These are phyloP conservation scores for Beauveria brongniartii DNA, from an alignment of 2,329 filamentous ascomycete species.

Conservation along the genomic window DNA sequence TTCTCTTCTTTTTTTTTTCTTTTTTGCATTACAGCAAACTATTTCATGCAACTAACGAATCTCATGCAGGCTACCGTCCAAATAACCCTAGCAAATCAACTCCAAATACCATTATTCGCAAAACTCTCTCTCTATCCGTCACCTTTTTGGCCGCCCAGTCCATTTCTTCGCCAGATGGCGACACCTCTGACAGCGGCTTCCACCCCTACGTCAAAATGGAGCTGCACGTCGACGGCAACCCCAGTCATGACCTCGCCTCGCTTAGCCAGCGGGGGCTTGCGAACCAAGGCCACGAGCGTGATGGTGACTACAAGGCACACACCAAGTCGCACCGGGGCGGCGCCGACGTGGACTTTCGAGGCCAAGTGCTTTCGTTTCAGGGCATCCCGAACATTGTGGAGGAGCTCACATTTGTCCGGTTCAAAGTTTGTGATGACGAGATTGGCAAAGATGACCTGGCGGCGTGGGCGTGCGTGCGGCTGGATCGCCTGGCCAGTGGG, in stretches of 20 bases:
- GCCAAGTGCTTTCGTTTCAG: conserved; percentile 50
- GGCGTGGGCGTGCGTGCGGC: conserved; percentile 80
- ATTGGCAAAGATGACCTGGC: conserved; percentile 69
- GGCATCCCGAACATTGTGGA: conserved; percentile 51
- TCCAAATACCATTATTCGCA: conserved; percentile 23
- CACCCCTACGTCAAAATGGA: conserved; percentile 78
- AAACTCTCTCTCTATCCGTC: conserved; percentile 61
- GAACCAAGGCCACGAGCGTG: conserved; percentile 32
- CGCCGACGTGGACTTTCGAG: conserved; percentile 53
- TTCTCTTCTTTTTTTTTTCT: not conserved
- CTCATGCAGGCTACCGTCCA: conserved; percentile 24
- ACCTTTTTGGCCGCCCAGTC: conserved; percentile 70
- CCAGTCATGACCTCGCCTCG: conserved; percentile 24
- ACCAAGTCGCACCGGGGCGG: conserved; percentile 52
- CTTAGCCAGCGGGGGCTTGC: conserved; percentile 18
- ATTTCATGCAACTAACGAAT: not conserved
- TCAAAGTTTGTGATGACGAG: conserved; percentile 85
- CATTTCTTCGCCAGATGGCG: conserved; percentile 54
- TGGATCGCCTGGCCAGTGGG: conserved; percentile 71
- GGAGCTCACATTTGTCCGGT: conserved; percentile 65
- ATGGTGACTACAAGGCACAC: conserved; percentile 46
- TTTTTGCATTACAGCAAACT: not conserved
- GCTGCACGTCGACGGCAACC: conserved; percentile 67
- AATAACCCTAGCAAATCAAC: conserved; percentile 16
- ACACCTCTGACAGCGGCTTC: conserved; percentile 48